Evolutionary conservation across 129 eudicot genomes (phyloP), one percentile per base, ranked within the genome.

Genomic region (Helichrysum umbraculigerum): DNA sequence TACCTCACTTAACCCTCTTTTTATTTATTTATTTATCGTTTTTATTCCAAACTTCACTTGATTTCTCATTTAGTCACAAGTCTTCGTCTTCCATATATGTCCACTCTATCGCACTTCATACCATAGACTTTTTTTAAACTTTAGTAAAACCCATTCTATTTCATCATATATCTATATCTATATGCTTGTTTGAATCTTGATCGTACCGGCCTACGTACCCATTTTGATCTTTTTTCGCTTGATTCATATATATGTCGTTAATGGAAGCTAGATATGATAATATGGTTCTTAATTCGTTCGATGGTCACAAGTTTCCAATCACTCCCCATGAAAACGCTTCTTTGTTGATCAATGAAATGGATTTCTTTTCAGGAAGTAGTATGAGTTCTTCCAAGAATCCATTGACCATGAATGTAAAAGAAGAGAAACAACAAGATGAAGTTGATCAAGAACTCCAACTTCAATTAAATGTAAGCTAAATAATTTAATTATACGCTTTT

Each of bases 401-500:
- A 6, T 25, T 20, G 22, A 76, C n/a, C 14, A 28, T 73, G 21
- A 63, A 73, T 66, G 78, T 78, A 57, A 85, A 75, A 66, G 66
- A 78, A 64, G 78, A 86, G 78, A 73, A 17, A 74, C 59, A 42
- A 21, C 72, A 71, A n/a, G 56, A 79, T 9, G 39, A 25, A 9
- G 70, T 42, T 61, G 32, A 70, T 66, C 81, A 71, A 64, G 66
- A 75, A 32, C 84, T 70, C 66, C 76, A 78, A 54, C 81, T 81
- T 66, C 59, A 74, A 68, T 76, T 85, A 56, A 85, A 84, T 77
- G 88, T 84, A 68, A 80, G 87, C 61, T 69, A 19, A 2, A 17
- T 57, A 20, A 1, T 7, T 57, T 14, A 42, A 10, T 42, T 42
- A 10, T 11, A 42, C n/a, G 14, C 2, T 60, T 72, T 64, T 42